Percentiles rank a stretch among this genome's conserved stretches.
phyloP scores from a whole-genome alignment of 164 flowering plant species.

The Echeveria elegans region DNA sequence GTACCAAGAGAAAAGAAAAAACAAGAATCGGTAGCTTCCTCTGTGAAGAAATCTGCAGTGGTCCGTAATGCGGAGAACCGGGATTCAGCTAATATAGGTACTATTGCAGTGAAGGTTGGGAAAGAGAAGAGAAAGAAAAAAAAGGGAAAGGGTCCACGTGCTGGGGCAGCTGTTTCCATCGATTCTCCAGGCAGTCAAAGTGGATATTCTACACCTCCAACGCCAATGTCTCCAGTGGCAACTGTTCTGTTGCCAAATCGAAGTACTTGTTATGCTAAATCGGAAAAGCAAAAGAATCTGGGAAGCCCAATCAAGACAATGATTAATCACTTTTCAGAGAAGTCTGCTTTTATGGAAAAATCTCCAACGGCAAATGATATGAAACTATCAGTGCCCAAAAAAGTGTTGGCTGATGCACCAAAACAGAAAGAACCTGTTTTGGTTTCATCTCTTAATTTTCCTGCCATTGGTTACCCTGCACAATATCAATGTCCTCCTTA shows the following conservation, averaged over 20 bases:
- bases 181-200: constrained; percentile 89
- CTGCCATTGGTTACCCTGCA: constrained; percentile 23
- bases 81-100: constrained; percentile 28
- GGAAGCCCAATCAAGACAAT: constrained; percentile 23
- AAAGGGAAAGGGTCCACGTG: constrained; percentile 37
- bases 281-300: constrained; percentile 19
- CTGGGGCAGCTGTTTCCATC: constrained; percentile 27
- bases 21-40: constrained; percentile 16
- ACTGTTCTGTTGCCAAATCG: constrained; percentile 25
- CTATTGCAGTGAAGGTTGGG: constrained; percentile 39
- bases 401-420: constrained; percentile 19
- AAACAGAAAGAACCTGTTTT: constrained; percentile 31
- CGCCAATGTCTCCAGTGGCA: constrained; percentile 68
- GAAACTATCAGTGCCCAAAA: constrained; percentile 16
- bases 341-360: constrained; percentile 14
- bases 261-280: constrained; percentile 26
- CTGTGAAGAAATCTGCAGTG: constrained; percentile 14
- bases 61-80: constrained; percentile 19
- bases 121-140: constrained; percentile 46
- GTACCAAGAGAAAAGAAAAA: constrained; percentile 12
- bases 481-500: constrained; percentile 18
- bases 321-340: constrained; percentile 13
- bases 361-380: constrained; percentile 9
- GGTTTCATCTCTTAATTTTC: constrained; percentile 60
- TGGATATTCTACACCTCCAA: constrained; percentile 89